Evolutionary conservation across 169 alveolate species (phyloP), one percentile per base, ranked within the genome.

Genomic region (Plasmodium malariae): DNA sequence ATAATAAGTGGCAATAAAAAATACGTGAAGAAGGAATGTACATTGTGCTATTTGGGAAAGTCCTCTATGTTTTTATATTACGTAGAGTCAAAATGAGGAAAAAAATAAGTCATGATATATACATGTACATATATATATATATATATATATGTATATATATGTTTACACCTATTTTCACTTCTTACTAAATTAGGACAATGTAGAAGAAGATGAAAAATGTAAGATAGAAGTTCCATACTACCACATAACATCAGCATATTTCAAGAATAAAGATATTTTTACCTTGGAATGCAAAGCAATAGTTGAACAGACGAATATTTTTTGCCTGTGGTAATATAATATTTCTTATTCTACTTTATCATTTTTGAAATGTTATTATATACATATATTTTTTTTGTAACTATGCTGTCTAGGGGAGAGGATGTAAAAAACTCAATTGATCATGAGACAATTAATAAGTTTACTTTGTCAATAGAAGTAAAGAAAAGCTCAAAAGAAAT

Each of bases 151-250:
- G 17, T 49, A 34, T 12, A 49, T 49, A 57, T 26, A 74, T 54
- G 4, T 21, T 30, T 55, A 57, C 26, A 28, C 51, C 9, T 45
- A 48, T 48, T 24, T 70, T 37, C 24, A 9, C 45, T 30, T 6
- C 4, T 3, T 12, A 5, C 48, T 43, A 65, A 24, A 51, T 12
- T 43, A 80, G 90, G 83, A 80, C 55, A 80, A 80, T 37, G 74
- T 26, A 17, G 91, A 85, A 57, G 76, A 55, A 59, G 67, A 85
- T 32, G 91, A 85, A 85, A 85, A 67, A 57, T 85, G 87, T 37
- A 85, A 85, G 69, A 68, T 85, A 43, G 91, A 85, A 45, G 59
- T 85, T 32, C 91, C 91, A 1, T 85, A 85, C 49, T 85, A 85
- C 34, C 91, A 85, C 48, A 57, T 85, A 43, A 26, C 69, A n/a